Conservation (phyloP, 2,329 filamentous ascomycete species). For the Apiospora marii region DNA sequence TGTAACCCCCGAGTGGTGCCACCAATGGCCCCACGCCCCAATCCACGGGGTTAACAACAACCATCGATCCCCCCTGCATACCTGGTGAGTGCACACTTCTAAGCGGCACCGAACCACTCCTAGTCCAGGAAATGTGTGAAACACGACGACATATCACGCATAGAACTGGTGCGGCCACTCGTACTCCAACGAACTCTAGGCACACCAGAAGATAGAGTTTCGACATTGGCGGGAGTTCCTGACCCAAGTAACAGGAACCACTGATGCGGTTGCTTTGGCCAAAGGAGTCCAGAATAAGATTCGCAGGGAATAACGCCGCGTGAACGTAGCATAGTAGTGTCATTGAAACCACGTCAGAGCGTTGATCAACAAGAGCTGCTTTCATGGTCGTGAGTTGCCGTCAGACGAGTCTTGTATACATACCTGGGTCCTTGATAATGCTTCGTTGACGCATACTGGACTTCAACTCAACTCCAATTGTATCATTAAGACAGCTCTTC, state of each 20-base stretch:
- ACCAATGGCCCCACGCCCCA: background rate
- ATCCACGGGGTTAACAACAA: background rate
- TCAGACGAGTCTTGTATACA: background rate
- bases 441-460: background rate
- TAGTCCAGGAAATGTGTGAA: background rate
- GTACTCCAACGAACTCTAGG: background rate
- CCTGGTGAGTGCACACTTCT: background rate
- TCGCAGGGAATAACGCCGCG: background rate
- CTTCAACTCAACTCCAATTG: background rate
- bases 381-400: background rate
- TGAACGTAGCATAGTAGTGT: background rate
- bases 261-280: background rate
- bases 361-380: background rate
- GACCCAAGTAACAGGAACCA: background rate
- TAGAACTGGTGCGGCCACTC: background rate
- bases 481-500: background rate
- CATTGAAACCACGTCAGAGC: background rate
- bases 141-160: background rate
- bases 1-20: constrained; percentile 1
- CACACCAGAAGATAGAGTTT: background rate
- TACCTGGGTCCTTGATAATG: background rate
- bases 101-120: background rate
- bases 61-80: background rate
- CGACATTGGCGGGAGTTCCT: background rate
- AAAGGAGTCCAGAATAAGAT: background rate